These are phyloP conservation scores for Alectoria sarmentosa DNA, from an alignment of 495 filamentous ascomycete genomes.

Conservation along the genomic window DNA sequence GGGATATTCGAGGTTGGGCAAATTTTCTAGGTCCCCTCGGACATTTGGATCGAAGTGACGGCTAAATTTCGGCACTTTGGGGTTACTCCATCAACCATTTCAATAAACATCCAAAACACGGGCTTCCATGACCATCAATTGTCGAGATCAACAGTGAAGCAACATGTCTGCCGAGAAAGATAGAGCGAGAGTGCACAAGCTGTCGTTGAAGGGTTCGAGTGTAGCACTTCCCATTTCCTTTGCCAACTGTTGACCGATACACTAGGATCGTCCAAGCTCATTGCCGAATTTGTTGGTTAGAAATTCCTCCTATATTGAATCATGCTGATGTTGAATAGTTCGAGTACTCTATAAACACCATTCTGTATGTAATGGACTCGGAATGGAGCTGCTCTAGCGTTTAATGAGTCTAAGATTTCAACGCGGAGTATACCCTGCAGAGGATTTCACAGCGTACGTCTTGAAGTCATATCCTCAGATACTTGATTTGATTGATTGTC, in stretches of 20 bases:
- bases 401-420: conserved; percentile 59
- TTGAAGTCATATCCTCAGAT: conserved; percentile 9
- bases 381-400: background rate
- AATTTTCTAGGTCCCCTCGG: too few relatives aligned
- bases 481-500: conserved; percentile 11
- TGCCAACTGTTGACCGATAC: conserved; percentile 25
- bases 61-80: conserved; percentile 5
- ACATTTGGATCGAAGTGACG: too few relatives aligned
- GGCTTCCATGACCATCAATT: background rate
- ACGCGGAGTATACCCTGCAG: conserved; percentile 92
- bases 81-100: conserved; percentile 18
- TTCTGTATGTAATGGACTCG: conserved; percentile 48
- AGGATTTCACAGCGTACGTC: conserved; percentile 87
- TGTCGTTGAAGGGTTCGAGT: conserved; percentile 72
- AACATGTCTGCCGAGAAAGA: conserved; percentile 54
- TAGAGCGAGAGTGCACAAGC: conserved; percentile 88
- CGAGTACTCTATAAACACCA: conserved; percentile 95
- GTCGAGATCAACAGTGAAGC: too few relatives aligned
- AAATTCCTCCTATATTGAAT: conserved; percentile 1
- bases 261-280: conserved; percentile 72
- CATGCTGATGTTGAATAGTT: conserved; percentile 50
- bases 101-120: conserved; percentile 6
- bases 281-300: conserved; percentile 80
- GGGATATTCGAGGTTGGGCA: background rate
- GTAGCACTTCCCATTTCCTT: background rate